Evolutionary conservation across 345 rosid genomes (phyloP), one percentile per base, ranked within the genome.

Genomic region (Eucalyptus marginata): DNA sequence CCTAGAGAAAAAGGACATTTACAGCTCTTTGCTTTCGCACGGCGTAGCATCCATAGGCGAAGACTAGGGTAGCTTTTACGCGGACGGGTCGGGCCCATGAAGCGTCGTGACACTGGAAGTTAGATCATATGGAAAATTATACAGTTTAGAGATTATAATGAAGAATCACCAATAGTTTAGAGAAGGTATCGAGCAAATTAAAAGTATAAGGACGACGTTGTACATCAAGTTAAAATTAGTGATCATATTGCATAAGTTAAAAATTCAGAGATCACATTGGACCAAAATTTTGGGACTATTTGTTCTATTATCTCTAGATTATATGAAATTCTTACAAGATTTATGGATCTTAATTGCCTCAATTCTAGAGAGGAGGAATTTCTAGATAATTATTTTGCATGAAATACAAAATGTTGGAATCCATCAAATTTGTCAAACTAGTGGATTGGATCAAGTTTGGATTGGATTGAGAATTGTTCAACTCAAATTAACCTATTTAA

Each of bases 161-260:
- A 36, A 36, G 1, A 36, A 5, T 71, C 9, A 36, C 0, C 0
- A 9, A 1, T 52, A 52, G 10, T 52, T 52, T 1, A 52, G 2
- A 18, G 1, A 52, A 52, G 0, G 2, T 2, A 52, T 1, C 18
- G 2, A 52, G 4, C 4, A 52, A 52, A 52, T 52, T 52, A 52
- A 52, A 52, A 18, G 56, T 51, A 17, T 3, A 51, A 17, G 9
- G 76, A n/a, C 0, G 1, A 2, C 2, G 1, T 64, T 14, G 5
- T 7, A n/a, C 76, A 2, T 18, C 3, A 22, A 10, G 4, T 10
- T 11, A 31, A 33, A 71, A 13, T 17, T 9, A 9, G 2, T 3
- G 0, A 71, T 33, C 25, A 9, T 5, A 71, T 33, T 8, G 13
- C 7, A 71, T 13, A 18, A 9, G 22, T 71, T 18, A 71, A 36